These are phyloP conservation scores for Helminthosporium solani DNA, from an alignment of 2,329 filamentous ascomycete genomes.

Conservation along the genomic window DNA sequence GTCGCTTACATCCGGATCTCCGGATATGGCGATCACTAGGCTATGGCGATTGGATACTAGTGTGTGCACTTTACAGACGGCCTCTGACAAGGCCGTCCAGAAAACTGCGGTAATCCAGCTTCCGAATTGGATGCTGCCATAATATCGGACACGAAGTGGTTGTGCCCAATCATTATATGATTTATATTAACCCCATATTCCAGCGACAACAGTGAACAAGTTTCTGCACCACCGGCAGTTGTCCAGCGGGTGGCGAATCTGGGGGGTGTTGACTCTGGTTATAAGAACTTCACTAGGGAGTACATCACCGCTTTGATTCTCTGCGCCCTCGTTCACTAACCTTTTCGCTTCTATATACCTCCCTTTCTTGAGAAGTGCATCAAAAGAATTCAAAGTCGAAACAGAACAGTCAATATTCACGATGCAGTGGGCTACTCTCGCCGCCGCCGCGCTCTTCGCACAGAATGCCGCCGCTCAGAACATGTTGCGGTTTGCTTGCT, in stretches of 20 bases:
- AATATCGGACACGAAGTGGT: slow-evolving; percentile 20
- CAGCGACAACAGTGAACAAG: slow-evolving; percentile 22
- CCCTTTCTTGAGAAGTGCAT: slow-evolving; percentile 7
- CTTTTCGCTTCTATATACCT: slow-evolving; percentile 1
- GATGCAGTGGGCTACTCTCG: slow-evolving; percentile 34
- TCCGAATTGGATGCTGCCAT: slow-evolving; percentile 16
- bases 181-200: slow-evolving; percentile 34
- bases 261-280: slow-evolving; percentile 10
- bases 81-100: slow-evolving; percentile 13
- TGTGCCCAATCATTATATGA: slow-evolving; percentile 28
- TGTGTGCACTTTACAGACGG: slow-evolving; percentile 13
- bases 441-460: slow-evolving; percentile 24
- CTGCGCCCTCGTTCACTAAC: slow-evolving; percentile 15
- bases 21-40: slow-evolving; percentile 5
- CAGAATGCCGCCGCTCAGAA: slow-evolving; percentile 28
- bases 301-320: slow-evolving; percentile 17
- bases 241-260: slow-evolving; percentile 16
- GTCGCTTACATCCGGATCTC: slow-evolving; percentile 7
- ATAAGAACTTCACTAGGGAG: slow-evolving; percentile 27
- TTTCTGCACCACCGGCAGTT: slow-evolving; percentile 30
- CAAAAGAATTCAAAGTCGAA: slow-evolving; percentile 7
- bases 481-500: slow-evolving; percentile 40
- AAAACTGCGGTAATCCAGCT: slow-evolving; percentile 14
- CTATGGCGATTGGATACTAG: slow-evolving; percentile 12
- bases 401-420: slow-evolving; percentile 14